phyloP scores from a whole-genome alignment of 2,329 filamentous ascomycete species.

The Colletotrichum caudatum region DNA sequence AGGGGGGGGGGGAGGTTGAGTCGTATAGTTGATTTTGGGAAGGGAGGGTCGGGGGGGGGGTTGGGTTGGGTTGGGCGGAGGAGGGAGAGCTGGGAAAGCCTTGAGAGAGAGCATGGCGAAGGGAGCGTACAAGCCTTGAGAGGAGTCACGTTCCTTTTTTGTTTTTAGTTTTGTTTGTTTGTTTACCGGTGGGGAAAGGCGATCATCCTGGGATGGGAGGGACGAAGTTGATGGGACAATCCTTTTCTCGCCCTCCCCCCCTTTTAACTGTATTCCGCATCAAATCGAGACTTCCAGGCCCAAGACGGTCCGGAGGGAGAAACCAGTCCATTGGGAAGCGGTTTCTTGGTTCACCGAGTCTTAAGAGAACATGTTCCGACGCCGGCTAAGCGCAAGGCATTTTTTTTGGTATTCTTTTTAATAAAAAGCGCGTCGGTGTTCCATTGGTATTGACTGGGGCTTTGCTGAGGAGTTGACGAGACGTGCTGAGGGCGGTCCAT shows the following conservation, averaged over 20 bases:
- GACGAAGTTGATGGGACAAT: background rate
- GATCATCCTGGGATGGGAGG: background rate
- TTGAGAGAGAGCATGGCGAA: no score
- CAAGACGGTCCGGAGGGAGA: no score
- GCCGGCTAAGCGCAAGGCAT: background rate
- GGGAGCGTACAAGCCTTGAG: background rate
- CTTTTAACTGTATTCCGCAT: background rate
- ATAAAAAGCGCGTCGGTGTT: background rate
- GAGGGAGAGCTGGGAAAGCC: background rate
- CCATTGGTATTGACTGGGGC: background rate
- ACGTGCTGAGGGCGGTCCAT: background rate
- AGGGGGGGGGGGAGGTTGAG: slow-evolving; percentile 7
- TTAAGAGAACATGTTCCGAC: background rate
- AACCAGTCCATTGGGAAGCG: no score
- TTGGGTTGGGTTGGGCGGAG: background rate
- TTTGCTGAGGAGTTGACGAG: background rate
- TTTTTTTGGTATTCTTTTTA: no score
- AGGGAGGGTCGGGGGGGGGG: no score
- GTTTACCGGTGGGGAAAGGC: background rate
- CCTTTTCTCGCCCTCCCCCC: background rate
- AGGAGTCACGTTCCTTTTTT: background rate
- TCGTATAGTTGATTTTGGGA: slow-evolving; percentile 1
- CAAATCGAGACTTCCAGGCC: background rate
- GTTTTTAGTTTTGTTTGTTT: background rate
- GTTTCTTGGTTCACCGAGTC: background rate